These are phyloP conservation scores for Kazachstania bromeliacearum DNA, from an alignment of 805 yeast genomes.

Conservation along the genomic window DNA sequence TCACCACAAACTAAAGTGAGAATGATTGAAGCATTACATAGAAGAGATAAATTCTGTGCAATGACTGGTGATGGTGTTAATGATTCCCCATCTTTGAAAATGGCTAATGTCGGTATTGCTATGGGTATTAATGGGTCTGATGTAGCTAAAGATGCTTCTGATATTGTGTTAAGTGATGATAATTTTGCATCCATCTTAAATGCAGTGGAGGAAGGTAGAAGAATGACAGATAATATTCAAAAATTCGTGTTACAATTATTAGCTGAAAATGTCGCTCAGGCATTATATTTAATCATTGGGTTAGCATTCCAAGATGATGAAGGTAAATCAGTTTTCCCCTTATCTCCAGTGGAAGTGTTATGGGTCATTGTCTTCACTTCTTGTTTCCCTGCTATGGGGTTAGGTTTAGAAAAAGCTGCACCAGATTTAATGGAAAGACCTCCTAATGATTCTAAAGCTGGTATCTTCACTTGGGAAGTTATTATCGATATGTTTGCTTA, in stretches of 20 bases:
- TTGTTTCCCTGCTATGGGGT: slow-evolving; percentile 96
- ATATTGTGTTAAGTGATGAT: slow-evolving; percentile 93
- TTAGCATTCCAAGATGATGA: slow-evolving; percentile 67
- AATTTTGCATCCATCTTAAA: slow-evolving; percentile 87
- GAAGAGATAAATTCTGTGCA: slow-evolving; percentile 87
- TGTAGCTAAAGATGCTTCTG: slow-evolving; percentile 97
- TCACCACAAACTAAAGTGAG: slow-evolving; percentile 89
- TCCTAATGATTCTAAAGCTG: slow-evolving; percentile 78
- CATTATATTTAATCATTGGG: slow-evolving; percentile 72
- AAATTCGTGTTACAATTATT: slow-evolving; percentile 89
- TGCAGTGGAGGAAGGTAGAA: slow-evolving; percentile 96
- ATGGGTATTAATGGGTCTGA: slow-evolving; percentile 94
- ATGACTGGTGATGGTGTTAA: slow-evolving; percentile 99
- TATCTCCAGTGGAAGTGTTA: slow-evolving; percentile 93
- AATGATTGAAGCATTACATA: slow-evolving; percentile 81
- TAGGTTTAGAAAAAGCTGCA: slow-evolving; percentile 95
- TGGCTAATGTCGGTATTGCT: slow-evolving; percentile 93
- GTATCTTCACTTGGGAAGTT: slow-evolving; percentile 65
- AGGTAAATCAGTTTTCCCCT: slow-evolving; percentile 73
- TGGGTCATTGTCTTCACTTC: slow-evolving; percentile 97
- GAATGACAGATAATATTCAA: slow-evolving; percentile 91
- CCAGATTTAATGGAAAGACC: slow-evolving; percentile 92
- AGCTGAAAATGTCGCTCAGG: slow-evolving; percentile 89
- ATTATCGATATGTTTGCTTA: slow-evolving; percentile 60
- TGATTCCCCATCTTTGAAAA: slow-evolving; percentile 92